phyloP scores from a whole-genome alignment of 2,329 filamentous ascomycete genomes.

The Cladorrhinum sp. region DNA sequence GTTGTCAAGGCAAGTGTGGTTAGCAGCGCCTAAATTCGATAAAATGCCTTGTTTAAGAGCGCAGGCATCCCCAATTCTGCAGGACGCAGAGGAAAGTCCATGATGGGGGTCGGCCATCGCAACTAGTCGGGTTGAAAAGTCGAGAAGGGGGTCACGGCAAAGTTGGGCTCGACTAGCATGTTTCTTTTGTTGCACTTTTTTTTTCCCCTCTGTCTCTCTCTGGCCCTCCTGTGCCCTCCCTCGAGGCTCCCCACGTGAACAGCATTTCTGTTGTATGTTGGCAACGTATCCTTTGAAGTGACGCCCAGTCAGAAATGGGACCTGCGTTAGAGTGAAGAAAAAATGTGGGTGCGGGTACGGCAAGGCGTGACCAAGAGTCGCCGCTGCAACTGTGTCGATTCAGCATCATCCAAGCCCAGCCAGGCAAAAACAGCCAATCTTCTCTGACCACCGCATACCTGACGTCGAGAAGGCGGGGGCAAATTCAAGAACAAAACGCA shows the following conservation, averaged over 20 bases:
- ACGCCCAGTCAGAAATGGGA: slow-evolving; percentile 13
- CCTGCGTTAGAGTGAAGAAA: slow-evolving; percentile 17
- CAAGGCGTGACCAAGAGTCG: slow-evolving; percentile 17
- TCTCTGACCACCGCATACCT: slow-evolving; percentile 1
- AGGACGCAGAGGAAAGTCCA: slow-evolving; percentile 3
- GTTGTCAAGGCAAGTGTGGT: slow-evolving; percentile 11
- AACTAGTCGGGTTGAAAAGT: slow-evolving; percentile 24
- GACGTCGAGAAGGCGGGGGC: not conserved
- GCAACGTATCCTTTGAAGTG: slow-evolving; percentile 9
- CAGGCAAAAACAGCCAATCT: slow-evolving; percentile 16
- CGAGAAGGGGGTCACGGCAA: slow-evolving; percentile 4
- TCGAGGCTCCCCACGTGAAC: slow-evolving; percentile 1
- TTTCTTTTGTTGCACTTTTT: not conserved
- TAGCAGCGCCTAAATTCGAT: slow-evolving; percentile 18
- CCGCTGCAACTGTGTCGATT: slow-evolving; percentile 14
- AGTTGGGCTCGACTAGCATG: slow-evolving; percentile 26
- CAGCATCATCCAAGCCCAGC: slow-evolving; percentile 19
- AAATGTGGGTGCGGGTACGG: slow-evolving; percentile 19
- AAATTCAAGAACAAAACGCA: not conserved
- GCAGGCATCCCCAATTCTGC: slow-evolving; percentile 10
- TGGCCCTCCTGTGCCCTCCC: not conserved
- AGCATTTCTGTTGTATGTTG: slow-evolving; percentile 5
- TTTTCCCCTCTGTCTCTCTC: not conserved
- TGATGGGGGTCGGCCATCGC: slow-evolving; percentile 11
- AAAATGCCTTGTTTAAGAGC: slow-evolving; percentile 16